Evolutionary conservation across 2,329 filamentous ascomycete species (phyloP).

Genomic region (Tolypocladium tundrense): DNA sequence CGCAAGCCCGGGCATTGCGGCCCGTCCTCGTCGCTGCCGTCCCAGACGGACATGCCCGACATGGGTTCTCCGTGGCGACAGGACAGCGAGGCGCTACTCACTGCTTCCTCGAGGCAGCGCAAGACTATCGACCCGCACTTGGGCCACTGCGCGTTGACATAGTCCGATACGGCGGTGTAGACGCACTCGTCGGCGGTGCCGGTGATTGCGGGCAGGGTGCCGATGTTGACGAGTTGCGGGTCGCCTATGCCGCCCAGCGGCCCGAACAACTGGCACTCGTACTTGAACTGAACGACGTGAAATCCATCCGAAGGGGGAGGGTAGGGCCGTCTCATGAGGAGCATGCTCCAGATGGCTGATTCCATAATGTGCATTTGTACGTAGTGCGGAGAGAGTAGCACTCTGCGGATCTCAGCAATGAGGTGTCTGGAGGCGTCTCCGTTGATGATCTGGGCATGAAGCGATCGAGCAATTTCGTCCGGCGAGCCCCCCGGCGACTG

Average conservation of each 20-base stretch:
- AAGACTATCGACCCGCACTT: slow-evolving; percentile 19
- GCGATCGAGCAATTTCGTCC: slow-evolving; percentile 21
- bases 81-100: slow-evolving; percentile 15
- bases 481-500: slow-evolving; percentile 22
- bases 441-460: slow-evolving; percentile 17
- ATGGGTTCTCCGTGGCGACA: slow-evolving; percentile 14
- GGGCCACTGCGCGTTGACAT: slow-evolving; percentile 20
- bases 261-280: slow-evolving; percentile 21
- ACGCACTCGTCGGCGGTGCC: slow-evolving; percentile 22
- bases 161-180: slow-evolving; percentile 22
- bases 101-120: slow-evolving; percentile 20
- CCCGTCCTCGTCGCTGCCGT: slow-evolving; percentile 16
- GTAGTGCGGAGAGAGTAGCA: slow-evolving; percentile 22
- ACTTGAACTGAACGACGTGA: slow-evolving; percentile 24
- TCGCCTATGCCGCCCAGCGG: slow-evolving; percentile 17
- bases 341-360: slow-evolving; percentile 24
- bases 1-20: slow-evolving; percentile 19
- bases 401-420: slow-evolving; percentile 16
- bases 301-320: slow-evolving; percentile 23
- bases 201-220: slow-evolving; percentile 20
- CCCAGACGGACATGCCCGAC: slow-evolving; percentile 25
- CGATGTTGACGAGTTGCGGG: slow-evolving; percentile 17
- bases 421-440: slow-evolving; percentile 18
- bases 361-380: slow-evolving; percentile 28
- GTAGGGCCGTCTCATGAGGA: slow-evolving; percentile 20